Evolutionary conservation across 1,139 yeast genomes (phyloP), one percentile per base, ranked within the genome.

Genomic region (Pichia sp.): DNA sequence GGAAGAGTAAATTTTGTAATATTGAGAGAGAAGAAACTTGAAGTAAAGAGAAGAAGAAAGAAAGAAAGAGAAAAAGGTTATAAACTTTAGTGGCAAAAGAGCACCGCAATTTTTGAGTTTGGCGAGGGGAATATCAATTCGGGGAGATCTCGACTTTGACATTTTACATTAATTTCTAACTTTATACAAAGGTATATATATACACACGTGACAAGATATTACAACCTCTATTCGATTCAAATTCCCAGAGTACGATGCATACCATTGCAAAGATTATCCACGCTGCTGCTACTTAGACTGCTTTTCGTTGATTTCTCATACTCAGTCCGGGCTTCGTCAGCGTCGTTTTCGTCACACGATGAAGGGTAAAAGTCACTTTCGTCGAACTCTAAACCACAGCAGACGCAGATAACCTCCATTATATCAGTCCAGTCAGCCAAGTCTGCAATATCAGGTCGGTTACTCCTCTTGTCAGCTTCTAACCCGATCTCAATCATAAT

Each of bases 361-460:
- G 58, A 54, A 25, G 53, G 45, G 25, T 61, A 65, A 48, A 66
- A 66, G 50, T 66, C 70, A 46, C 64, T 61, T 13, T 65, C 67
- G 41, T 66, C 70, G 56, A 67, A 67, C 37, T 67, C 70, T 16
- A 67, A 52, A 1, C 66, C 67, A 39, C 66, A 59, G n/a, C 51
- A 47, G 6, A 51, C 51, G 50, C 70, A 68, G 4, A 68, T 60
- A 1, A 61, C 62, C 46, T 66, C 70, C 71, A 68, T 68, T 1
- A 61, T 65, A 41, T 66, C 68, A 26, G 66, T 67, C 71, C 71
- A 68, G 6, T 55, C 55, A 3, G 66, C 59, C 23, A 65, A 54
- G 48, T 58, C 60, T 10, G 53, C 51, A 8, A 65, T 57, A 22
- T 55, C 54, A 0, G 60, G 52, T 10, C 62, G 44, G 3, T 62